Conservation (phyloP, 768 basidiomycete genomes). For the Mycena latifolia region DNA sequence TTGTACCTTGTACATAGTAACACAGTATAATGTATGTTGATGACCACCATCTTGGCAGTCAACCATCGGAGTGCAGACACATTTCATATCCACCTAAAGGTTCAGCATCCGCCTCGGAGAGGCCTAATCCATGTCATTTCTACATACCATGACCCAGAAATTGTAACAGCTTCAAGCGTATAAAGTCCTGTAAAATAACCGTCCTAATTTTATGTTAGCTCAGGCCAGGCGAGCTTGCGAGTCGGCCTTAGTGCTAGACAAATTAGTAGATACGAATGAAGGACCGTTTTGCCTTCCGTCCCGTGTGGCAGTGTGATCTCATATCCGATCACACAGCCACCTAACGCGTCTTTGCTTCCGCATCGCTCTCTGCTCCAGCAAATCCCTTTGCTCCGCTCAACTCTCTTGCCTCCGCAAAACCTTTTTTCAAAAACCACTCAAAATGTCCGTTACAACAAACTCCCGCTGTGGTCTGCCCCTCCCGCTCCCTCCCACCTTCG, state of each 20-base stretch:
- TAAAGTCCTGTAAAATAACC: no score
- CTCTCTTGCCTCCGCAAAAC: not conserved
- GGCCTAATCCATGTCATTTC: no score
- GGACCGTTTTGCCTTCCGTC: not conserved
- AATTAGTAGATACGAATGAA: not conserved
- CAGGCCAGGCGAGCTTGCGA: constrained; percentile 14
- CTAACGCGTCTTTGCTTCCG: not conserved
- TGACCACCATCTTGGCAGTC: no score
- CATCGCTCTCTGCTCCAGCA: not conserved
- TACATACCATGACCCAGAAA: no score
- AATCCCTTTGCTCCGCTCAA: not conserved
- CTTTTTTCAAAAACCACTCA: not conserved
- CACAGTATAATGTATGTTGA: no score
- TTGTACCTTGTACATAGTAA: no score
- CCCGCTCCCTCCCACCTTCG: not conserved
- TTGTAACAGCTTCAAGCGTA: no score
- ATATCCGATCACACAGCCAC: not conserved
- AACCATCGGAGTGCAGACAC: no score
- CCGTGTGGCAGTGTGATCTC: not conserved
- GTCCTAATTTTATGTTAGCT: no score
- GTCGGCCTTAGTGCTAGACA: constrained; percentile 7
- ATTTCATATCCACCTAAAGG: no score
- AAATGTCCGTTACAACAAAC: not conserved
- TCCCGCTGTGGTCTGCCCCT: not conserved
- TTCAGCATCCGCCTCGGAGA: no score